Conservation (phyloP, 805 yeast species). For the Saturnispora saitoi region DNA sequence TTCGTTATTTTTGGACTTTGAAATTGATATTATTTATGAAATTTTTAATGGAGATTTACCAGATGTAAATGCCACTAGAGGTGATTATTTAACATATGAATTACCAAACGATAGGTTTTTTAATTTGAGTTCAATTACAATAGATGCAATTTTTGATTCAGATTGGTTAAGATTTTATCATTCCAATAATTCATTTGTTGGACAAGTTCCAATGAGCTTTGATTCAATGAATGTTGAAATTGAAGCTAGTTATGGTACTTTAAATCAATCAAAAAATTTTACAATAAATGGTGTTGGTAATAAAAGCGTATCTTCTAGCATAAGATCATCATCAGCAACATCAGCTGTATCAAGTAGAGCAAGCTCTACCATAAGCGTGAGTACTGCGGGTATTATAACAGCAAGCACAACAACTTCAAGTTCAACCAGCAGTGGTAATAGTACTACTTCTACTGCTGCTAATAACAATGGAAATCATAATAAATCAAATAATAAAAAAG, state of each 20-base stretch:
- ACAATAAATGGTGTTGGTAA: slow-evolving; percentile 43
- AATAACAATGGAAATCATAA: slow-evolving; percentile 8
- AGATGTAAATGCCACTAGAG: slow-evolving; percentile 61
- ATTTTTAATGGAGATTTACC: slow-evolving; percentile 49
- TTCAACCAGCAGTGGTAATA: no score
- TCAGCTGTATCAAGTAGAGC: background rate
- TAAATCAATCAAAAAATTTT: slow-evolving; percentile 36
- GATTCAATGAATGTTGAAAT: slow-evolving; percentile 33
- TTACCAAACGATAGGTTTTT: slow-evolving; percentile 50
- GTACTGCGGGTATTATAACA: slow-evolving; percentile 15
- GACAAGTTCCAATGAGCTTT: slow-evolving; percentile 51
- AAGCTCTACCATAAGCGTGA: background rate
- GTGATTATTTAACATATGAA: slow-evolving; percentile 48
- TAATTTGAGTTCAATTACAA: slow-evolving; percentile 39
- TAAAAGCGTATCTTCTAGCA: slow-evolving; percentile 17
- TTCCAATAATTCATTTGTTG: slow-evolving; percentile 57
- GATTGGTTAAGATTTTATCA: slow-evolving; percentile 62
- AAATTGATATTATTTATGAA: slow-evolving; percentile 42
- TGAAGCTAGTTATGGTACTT: slow-evolving; percentile 31
- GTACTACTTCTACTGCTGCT: slow-evolving; percentile 24
- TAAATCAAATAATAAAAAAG: slow-evolving; percentile 29
- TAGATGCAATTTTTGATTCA: slow-evolving; percentile 37
- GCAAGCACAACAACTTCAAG: slow-evolving; percentile 18
- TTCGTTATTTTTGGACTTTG: slow-evolving; percentile 48
- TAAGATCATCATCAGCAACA: slow-evolving; percentile 19